Evolutionary conservation across 1,284 basidiomycete genomes (phyloP).

Genomic region (Boletellus deceptivus): DNA sequence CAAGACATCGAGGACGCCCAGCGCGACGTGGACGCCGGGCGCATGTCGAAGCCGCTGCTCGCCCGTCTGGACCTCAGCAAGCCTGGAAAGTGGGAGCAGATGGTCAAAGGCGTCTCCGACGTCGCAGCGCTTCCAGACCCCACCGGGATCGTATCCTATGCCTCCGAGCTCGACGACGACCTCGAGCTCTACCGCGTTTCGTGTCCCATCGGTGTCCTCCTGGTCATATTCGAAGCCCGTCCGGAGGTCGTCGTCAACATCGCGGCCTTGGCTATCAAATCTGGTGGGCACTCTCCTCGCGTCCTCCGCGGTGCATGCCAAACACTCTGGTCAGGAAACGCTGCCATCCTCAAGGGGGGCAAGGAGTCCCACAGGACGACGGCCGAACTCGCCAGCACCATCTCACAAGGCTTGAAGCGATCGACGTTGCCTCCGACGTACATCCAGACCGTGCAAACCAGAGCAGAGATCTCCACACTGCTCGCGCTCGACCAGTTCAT

Average conservation of each 20-base stretch:
- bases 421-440: constrained; percentile 78
- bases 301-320: constrained; percentile 4
- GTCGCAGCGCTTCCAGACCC: constrained; percentile 87
- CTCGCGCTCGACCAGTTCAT: constrained; percentile 90
- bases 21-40: constrained; percentile 75
- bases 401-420: constrained; percentile 73
- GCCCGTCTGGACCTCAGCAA: constrained; percentile 85
- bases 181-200: constrained; percentile 92
- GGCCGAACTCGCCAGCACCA: constrained; percentile 71
- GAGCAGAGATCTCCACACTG: constrained; percentile 88
- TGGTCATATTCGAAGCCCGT: constrained; percentile 97
- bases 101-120: constrained; percentile 88
- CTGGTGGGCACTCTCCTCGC: constrained; percentile 54
- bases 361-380: constrained; percentile 88
- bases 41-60: constrained; percentile 79
- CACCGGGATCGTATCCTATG: constrained; percentile 85
- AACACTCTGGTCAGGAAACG: constrained; percentile 62
- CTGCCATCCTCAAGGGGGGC: constrained; percentile 95
- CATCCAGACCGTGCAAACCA: constrained; percentile 90
- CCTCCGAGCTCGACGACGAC: constrained; percentile 81
- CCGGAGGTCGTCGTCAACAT: constrained; percentile 99
- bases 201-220: constrained; percentile 94
- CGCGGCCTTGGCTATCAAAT: constrained; percentile 94
- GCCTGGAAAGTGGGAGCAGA: constrained; percentile 90
- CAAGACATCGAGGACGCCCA: constrained; percentile 82